Evolutionary conservation across 371 early-diverging fungal species (phyloP), one percentile per base, ranked within the genome.

Genomic region (Mucor sp.): DNA sequence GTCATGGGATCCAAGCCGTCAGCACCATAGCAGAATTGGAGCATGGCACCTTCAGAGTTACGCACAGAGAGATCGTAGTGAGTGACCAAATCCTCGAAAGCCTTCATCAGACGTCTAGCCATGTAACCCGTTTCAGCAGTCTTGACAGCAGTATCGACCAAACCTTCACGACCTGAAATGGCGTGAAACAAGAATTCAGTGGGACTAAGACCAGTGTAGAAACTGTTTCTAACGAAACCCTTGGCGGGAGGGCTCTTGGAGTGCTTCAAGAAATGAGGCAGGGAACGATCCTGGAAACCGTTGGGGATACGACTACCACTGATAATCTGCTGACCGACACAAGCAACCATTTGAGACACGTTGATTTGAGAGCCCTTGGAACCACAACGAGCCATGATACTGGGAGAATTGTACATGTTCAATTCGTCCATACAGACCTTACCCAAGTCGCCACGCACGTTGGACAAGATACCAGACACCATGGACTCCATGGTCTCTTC

Each of bases 101-200:
- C 98, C 88, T 99, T 99, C 94, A 99, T 97, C 66, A 99, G 83
- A 79, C 99, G 94, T 66, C 99, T 88, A 81, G 97, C 98, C 97
- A 99, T 99, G 75, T 99, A 99, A 69, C 99, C 99, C 0, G 99
- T 99, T 84, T 99, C 99, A 32, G 99, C 99, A 35, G 99, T 99
- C 75, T 94, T 94, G 76, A 99, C 99, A 63, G 99, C 99, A 6
- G 99, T 99, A 84, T 99, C 99, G 62, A 99, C 99, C 67, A 99
- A 85, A 83, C 99, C 99, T 91, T 99, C 99, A 85, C 99, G 94
- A 76, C 99, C 99, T 63, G 97, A 95, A 21, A 98, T 95, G 66
- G 99, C 99, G 86, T 99, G 99, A 90, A 99, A 99, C 66, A 99
- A 88, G 77, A 99, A 99, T 77, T 99, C 99, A 1, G 95, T 89